Evolutionary conservation across 805 yeast species (phyloP), one percentile per base, ranked within the genome.

Genomic region (Ascoidea asiatica): DNA sequence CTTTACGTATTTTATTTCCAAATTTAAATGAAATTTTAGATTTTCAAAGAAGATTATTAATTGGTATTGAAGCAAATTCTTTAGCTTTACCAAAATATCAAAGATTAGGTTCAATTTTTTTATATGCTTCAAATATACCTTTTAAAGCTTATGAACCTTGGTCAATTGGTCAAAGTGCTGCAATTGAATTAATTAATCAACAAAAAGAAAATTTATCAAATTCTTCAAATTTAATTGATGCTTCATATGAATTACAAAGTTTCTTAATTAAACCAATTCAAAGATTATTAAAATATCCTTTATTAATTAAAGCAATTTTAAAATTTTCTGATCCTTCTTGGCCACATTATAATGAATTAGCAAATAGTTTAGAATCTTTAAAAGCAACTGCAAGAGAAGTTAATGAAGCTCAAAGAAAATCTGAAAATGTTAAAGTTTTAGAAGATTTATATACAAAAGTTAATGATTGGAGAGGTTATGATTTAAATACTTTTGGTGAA

Each of bases 251-350:
- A 60, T 69, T 92, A 44, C 97, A 85, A 58, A 79, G 90, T 43
- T 85, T 85, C 61, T 69, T 92, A 38, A 76, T 92, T 53, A 92
- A 90, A 60, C 99, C 99, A 0, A 86, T 92, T 37, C 99, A 92
- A 66, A 74, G 99, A 50, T 71, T 92, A n/a, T 86, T 96, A 69
- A 86, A 89, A 59, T 92, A 92, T 61, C 98, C 97, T 1, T 64
- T 92, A 43, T 67, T 92, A 42, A 63, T 92, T 43, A 77, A 74
- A 53, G 92, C 86, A 56, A 67, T 92, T 44, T 59, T 85, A 43
- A 87, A 86, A 57, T 59, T 69, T 42, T 74, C 87, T 8, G 81
- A 77, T 36, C 57, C 59, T 13, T 57, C 62, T 17, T 67, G 72
- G 66, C 72, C 75, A 6, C 66, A 66, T 48, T 77, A 75, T 54